These are phyloP conservation scores for Trifolium subterraneum DNA, from an alignment of 306 rosid genomes.

Conservation along the genomic window DNA sequence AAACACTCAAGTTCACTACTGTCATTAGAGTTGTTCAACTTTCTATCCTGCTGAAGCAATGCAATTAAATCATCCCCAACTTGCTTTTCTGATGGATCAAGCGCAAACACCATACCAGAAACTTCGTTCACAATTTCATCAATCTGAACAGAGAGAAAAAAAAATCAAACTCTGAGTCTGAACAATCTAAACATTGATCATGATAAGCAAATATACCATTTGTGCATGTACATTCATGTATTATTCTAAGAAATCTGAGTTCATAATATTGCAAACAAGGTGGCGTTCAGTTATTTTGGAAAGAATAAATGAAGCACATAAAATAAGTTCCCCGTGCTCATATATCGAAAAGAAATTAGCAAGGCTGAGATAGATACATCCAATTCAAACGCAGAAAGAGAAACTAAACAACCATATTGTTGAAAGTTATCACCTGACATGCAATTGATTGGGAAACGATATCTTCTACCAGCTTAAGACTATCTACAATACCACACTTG, in stretches of 20 bases:
- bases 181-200: constrained; percentile 11
- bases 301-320: neutral
- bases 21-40: constrained; percentile 65
- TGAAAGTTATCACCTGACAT: constrained; percentile 68
- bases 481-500: constrained; percentile 81
- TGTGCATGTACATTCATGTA: constrained; percentile 13
- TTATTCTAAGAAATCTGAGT: constrained; percentile 16
- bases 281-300: constrained; percentile 9
- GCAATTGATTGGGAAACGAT: constrained; percentile 94
- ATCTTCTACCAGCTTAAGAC: constrained; percentile 84
- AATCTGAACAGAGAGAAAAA: constrained; percentile 58
- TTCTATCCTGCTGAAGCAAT: constrained; percentile 90
- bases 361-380: neutral
- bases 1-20: constrained; percentile 89
- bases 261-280: constrained; percentile 9
- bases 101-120: constrained; percentile 58
- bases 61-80: constrained; percentile 82
- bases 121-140: constrained; percentile 72
- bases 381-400: constrained; percentile 23
- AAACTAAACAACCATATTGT: constrained; percentile 24
- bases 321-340: neutral
- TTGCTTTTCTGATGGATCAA: constrained; percentile 89
- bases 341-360: constrained; percentile 12
- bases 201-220: constrained; percentile 5
- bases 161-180: constrained; percentile 10